Percentiles rank a stretch among this genome's conserved stretches.
phyloP scores from a whole-genome alignment of 2,329 filamentous ascomycete species.

The Nemania diffusa region DNA sequence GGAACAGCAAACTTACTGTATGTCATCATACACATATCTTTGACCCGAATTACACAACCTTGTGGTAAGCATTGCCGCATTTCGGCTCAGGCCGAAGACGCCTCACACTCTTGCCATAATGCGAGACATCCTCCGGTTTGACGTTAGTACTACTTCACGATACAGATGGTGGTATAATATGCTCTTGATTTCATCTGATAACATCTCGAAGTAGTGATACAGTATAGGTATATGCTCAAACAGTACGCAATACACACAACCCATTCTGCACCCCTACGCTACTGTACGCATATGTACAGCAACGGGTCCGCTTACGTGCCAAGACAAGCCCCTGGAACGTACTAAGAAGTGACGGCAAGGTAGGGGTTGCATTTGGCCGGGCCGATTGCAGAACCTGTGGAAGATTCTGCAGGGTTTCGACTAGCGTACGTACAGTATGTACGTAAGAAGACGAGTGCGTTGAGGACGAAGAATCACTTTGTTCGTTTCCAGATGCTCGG shows the following conservation, averaged over 20 bases:
- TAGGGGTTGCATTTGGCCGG: constrained; percentile 26
- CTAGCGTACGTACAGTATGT: too few relatives aligned
- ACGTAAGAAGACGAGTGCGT: not conserved
- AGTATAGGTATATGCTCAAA: constrained; percentile 17
- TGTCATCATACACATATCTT: not conserved
- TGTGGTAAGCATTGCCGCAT: not conserved
- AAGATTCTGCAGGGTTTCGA: constrained; percentile 16
- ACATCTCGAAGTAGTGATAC: constrained; percentile 26
- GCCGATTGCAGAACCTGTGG: constrained; percentile 33
- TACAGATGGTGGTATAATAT: not conserved
- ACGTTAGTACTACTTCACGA: constrained; percentile 13
- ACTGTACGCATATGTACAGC: constrained; percentile 6
- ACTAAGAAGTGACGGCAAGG: constrained; percentile 7
- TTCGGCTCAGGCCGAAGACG: constrained; percentile 7
- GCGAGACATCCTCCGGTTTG: not conserved
- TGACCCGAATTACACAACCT: constrained; percentile 9
- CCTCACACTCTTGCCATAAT: not conserved
- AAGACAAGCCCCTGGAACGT: constrained; percentile 8
- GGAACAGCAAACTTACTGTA: constrained; percentile 10
- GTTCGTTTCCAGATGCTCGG: constrained; percentile 33
- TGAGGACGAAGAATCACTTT: constrained; percentile 4
- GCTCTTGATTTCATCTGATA: constrained; percentile 1
- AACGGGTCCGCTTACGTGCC: constrained; percentile 17
- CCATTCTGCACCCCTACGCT: constrained; percentile 11
- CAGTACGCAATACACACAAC: constrained; percentile 4